phyloP scores from a whole-genome alignment of 768 basidiomycete species.

The Suillus placidus region DNA sequence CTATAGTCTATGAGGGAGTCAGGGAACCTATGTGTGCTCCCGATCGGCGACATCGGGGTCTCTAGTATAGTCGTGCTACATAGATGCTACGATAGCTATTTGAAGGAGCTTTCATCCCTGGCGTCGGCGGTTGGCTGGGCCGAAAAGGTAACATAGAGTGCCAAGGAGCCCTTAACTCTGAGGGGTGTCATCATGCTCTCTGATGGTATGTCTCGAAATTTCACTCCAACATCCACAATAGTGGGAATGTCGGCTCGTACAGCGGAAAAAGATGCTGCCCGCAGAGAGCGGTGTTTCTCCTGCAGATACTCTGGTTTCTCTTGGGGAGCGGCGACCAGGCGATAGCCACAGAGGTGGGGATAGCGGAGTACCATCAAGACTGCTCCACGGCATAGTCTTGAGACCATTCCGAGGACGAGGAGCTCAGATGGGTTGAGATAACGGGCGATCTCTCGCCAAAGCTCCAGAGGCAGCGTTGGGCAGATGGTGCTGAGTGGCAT shows the following conservation, averaged over 20 bases:
- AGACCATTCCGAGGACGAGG: background rate
- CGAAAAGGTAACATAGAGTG: background rate
- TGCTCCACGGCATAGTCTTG: background rate
- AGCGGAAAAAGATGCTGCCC: background rate
- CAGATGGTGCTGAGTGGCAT: too few relatives aligned
- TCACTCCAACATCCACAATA: background rate
- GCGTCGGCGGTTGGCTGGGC: too few relatives aligned
- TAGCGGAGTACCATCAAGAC: background rate
- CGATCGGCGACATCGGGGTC: too few relatives aligned
- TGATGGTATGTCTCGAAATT: background rate
- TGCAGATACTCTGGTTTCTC: background rate
- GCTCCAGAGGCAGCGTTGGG: background rate
- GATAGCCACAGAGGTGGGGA: background rate
- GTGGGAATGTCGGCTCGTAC: background rate
- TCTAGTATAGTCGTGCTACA: too few relatives aligned
- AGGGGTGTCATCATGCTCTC: background rate
- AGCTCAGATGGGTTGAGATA: background rate
- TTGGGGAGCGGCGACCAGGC: background rate
- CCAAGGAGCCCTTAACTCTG: background rate
- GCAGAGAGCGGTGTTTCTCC: background rate
- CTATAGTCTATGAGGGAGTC: too few relatives aligned
- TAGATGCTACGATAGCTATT: background rate
- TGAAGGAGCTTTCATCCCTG: background rate
- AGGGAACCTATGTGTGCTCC: too few relatives aligned
- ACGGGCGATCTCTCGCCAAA: background rate